Evolutionary conservation across 2,329 filamentous ascomycete genomes (phyloP).

Genomic region (Cordyceps cicadae): DNA sequence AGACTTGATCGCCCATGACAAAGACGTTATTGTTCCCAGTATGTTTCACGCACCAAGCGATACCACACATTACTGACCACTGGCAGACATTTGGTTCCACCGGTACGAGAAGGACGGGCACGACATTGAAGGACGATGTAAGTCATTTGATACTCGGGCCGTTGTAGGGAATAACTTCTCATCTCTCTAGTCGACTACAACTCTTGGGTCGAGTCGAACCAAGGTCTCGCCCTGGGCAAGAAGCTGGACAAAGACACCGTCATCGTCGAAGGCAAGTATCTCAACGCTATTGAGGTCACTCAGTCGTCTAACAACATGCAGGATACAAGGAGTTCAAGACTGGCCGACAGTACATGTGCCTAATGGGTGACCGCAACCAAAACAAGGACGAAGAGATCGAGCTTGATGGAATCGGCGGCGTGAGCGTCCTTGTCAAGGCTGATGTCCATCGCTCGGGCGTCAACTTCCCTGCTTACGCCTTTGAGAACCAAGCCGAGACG

Average conservation of each 20-base stretch:
- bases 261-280: constrained; percentile 69
- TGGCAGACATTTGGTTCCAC: constrained; percentile 90
- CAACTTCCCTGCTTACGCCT: constrained; percentile 94
- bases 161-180: constrained; percentile 15
- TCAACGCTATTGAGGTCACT: neutral
- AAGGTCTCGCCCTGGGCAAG: constrained; percentile 65
- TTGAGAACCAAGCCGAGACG: constrained; percentile 98
- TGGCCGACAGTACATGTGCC: constrained; percentile 79
- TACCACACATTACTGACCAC: constrained; percentile 18
- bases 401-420: constrained; percentile 91
- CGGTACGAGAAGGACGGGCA: constrained; percentile 65
- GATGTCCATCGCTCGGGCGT: constrained; percentile 98
- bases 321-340: constrained; percentile 92
- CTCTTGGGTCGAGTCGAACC: constrained; percentile 92
- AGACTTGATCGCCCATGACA: constrained; percentile 90
- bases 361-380: constrained; percentile 83
- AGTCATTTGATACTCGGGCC: constrained; percentile 26
- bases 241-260: constrained; percentile 71
- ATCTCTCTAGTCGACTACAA: constrained; percentile 79
- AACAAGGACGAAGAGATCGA: constrained; percentile 89
- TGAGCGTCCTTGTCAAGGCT: constrained; percentile 95
- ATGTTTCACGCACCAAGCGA: constrained; percentile 31
- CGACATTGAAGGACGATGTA: constrained; percentile 93
- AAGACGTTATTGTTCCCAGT: constrained; percentile 92
- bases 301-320: constrained; percentile 27